Evolutionary conservation across 2,329 filamentous ascomycete species (phyloP).

Genomic region (Rutstroemia sp.): DNA sequence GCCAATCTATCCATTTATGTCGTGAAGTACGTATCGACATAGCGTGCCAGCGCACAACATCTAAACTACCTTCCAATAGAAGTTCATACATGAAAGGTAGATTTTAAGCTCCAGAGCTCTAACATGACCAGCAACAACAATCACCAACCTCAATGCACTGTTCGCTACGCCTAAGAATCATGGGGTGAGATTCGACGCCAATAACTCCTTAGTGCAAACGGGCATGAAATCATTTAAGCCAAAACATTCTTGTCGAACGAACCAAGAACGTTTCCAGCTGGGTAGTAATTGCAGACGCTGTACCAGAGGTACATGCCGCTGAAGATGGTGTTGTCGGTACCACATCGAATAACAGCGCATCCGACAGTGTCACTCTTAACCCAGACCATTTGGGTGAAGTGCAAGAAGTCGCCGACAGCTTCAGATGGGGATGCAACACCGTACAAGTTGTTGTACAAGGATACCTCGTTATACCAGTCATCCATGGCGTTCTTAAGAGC

Average conservation of each 20-base stretch:
- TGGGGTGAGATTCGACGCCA: conserved; percentile 1
- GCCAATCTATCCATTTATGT: conserved; percentile 1
- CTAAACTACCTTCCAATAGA: conserved; percentile 8
- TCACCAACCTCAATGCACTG: background rate
- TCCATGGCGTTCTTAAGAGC: conserved; percentile 62
- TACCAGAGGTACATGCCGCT: conserved; percentile 72
- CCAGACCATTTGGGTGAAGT: conserved; percentile 74
- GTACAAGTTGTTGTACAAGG: conserved; percentile 49
- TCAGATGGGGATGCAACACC: conserved; percentile 48
- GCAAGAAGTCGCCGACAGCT: conserved; percentile 33
- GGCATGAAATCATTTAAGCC: conserved; percentile 8
- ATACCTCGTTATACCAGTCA: conserved; percentile 80
- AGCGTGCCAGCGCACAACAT: conserved; percentile 1
- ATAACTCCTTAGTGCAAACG: conserved; percentile 7
- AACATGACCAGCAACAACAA: background rate
- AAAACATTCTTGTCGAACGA: conserved; percentile 4
- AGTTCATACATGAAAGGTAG: conserved; percentile 10
- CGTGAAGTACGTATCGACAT: conserved; percentile 3
- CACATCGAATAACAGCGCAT: conserved; percentile 47
- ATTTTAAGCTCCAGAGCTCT: conserved; percentile 3
- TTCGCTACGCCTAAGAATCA: background rate
- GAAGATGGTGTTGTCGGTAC: conserved; percentile 40
- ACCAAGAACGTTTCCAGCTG: conserved; percentile 7
- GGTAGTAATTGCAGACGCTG: conserved; percentile 15
- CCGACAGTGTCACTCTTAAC: conserved; percentile 52